These are phyloP conservation scores for Lachancea waltii DNA, from an alignment of 805 yeast species.

Conservation along the genomic window DNA sequence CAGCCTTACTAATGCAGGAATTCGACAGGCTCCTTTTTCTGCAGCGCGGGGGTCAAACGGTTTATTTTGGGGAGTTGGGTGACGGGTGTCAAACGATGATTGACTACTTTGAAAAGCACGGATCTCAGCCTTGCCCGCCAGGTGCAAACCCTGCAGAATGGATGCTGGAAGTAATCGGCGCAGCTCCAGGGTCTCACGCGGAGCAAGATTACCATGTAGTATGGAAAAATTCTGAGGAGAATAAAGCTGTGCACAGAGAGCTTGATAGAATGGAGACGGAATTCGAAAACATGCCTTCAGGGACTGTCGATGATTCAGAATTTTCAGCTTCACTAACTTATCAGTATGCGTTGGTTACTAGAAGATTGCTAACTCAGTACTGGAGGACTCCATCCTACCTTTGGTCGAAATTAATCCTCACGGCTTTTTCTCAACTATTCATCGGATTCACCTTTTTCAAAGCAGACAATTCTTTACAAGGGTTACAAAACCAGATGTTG, in stretches of 20 bases:
- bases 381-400: constrained; percentile 61
- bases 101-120: constrained; percentile 57
- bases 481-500: constrained; percentile 79
- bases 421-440: constrained; percentile 50
- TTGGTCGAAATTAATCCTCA: constrained; percentile 53
- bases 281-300: constrained; percentile 35
- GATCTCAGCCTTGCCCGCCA: constrained; percentile 60
- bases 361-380: constrained; percentile 55
- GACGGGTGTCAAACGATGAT: constrained; percentile 50
- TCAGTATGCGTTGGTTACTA: constrained; percentile 42
- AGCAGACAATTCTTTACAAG: constrained; percentile 55
- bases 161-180: constrained; percentile 84
- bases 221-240: constrained; percentile 68
- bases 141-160: constrained; percentile 82
- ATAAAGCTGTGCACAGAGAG: constrained; percentile 50
- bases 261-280: constrained; percentile 60
- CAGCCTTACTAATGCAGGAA: constrained; percentile 62
- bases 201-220: constrained; percentile 67
- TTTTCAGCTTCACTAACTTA: constrained; percentile 39
- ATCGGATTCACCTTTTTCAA: constrained; percentile 72
- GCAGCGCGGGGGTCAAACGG: constrained; percentile 73
- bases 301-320: constrained; percentile 30
- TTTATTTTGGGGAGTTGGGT: constrained; percentile 75
- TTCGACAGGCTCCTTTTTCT: constrained; percentile 62
- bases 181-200: constrained; percentile 75